Conservation (phyloP, 2,329 filamentous ascomycete genomes). For the Hirsutella thompsonii region DNA sequence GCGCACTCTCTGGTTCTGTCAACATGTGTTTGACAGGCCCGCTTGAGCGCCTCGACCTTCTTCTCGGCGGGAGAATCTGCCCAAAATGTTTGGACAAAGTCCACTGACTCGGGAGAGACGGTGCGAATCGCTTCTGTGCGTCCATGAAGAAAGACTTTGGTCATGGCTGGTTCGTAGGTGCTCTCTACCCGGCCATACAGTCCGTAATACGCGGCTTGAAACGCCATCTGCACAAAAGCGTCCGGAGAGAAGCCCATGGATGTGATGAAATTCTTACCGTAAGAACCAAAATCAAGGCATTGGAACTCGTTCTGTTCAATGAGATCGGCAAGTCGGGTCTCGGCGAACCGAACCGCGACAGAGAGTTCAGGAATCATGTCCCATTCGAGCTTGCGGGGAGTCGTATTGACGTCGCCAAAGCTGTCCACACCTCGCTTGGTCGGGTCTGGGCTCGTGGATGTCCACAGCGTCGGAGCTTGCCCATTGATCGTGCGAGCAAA, state of each 20-base stretch:
- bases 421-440: conserved; percentile 82
- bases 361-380: conserved; percentile 88
- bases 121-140: conserved; percentile 87
- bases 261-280: conserved; percentile 96
- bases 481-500: conserved; percentile 95
- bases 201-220: conserved; percentile 95
- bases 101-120: conserved; percentile 69
- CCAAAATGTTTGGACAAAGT: conserved; percentile 92
- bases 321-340: conserved; percentile 84
- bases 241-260: conserved; percentile 95
- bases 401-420: conserved; percentile 87
- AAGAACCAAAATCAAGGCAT: conserved; percentile 76
- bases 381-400: conserved; percentile 94
- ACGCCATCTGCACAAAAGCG: conserved; percentile 97
- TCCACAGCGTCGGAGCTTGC: conserved; percentile 82
- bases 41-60: conserved; percentile 76
- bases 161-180: conserved; percentile 98
- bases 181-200: conserved; percentile 89
- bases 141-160: conserved; percentile 84
- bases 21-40: conserved; percentile 74
- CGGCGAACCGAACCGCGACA: conserved; percentile 86
- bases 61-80: conserved; percentile 69
- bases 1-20: conserved; percentile 71
- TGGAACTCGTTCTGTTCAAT: conserved; percentile 96
- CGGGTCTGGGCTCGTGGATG: conserved; percentile 80